Base-by-base conservation (phyloP, 1,284 basidiomycete species). In the Pseudozyma hubeiensis region DNA sequence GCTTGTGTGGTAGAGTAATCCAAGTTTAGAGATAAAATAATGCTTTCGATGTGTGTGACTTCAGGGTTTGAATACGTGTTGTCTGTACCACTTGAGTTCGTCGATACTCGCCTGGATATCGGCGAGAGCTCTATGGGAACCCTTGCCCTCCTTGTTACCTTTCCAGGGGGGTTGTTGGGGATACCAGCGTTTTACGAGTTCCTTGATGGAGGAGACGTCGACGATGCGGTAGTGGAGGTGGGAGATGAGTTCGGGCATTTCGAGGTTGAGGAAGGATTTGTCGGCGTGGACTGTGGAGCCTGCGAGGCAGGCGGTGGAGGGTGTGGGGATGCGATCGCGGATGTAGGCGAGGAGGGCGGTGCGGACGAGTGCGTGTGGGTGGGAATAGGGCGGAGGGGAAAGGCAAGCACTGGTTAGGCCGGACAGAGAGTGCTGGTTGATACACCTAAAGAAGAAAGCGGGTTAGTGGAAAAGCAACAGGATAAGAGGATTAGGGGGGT, bases 201-300 rank as follows among this genome's bases (percentile, higher is more conserved):
- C 92, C 86, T 93, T 93, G 76, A 94, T 88, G 0, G 90, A 33
- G 29, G 59, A 64, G 0, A 82, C 81, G 44, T 86, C 92, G 90
- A 72, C 62, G 44, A 87, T 87, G 16, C 87, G 78, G 69, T 87
- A 87, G 29, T 87, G 86, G 5, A 87, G 80, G 57, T 87, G 86
- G 9, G 78, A 57, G 4, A 81, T 61, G 29, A 85, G 63, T 39
- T 90, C 88, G 4, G 92, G 91, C 90, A 93, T 92, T 64, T 92
- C 89, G 77, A 89, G 88, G 2, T 85, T 86, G 13, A 94, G 86
- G 80, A 94, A 94, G 2, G 85, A 84, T 61, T 89, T 87, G 83
- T 94, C 93, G 1, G 88, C 89, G 77, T 94, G 92, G 1, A 94
- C 91, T 7, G 91, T 91, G 82, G 88, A 93, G 3, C 92, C 92